Conservation (phyloP, 164 flowering plant species). For the Tinospora cordifolia region DNA sequence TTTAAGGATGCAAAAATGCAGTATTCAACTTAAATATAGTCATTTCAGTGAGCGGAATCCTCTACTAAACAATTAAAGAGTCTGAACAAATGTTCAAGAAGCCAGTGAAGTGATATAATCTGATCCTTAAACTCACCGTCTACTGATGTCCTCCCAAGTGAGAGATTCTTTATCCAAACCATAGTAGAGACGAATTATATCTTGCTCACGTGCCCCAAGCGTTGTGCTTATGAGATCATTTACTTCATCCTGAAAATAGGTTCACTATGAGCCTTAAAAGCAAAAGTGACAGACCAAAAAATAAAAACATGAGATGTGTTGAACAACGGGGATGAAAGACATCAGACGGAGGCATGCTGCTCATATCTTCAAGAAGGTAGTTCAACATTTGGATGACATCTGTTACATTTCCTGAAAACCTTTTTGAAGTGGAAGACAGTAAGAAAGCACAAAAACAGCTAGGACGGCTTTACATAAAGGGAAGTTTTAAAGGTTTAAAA, state of each 20-base stretch:
- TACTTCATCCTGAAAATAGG: slow-evolving; percentile 69
- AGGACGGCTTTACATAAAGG: no score
- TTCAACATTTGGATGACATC: no score
- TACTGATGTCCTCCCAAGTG: slow-evolving; percentile 97
- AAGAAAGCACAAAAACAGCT: no score
- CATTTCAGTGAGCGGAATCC: background rate
- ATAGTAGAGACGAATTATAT: slow-evolving; percentile 80
- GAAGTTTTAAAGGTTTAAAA: no score
- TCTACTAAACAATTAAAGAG: background rate
- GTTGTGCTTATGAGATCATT: slow-evolving; percentile 55
- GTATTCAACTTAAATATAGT: background rate
- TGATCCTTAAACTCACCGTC: slow-evolving; percentile 43
- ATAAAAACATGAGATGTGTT: background rate
- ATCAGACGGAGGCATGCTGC: no score
- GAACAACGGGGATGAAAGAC: no score
- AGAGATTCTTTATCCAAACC: slow-evolving; percentile 78
- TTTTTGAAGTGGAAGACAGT: no score
- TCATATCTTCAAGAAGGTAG: no score
- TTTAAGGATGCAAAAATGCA: background rate
- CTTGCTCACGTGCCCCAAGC: slow-evolving; percentile 67
- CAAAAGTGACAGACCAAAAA: background rate
- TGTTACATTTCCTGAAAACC: no score
- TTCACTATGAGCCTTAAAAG: background rate
- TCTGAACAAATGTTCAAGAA: background rate
- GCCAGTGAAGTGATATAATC: background rate